Evolutionary conservation across 306 rosid species (phyloP).

Genomic region (Lablab purpureus): DNA sequence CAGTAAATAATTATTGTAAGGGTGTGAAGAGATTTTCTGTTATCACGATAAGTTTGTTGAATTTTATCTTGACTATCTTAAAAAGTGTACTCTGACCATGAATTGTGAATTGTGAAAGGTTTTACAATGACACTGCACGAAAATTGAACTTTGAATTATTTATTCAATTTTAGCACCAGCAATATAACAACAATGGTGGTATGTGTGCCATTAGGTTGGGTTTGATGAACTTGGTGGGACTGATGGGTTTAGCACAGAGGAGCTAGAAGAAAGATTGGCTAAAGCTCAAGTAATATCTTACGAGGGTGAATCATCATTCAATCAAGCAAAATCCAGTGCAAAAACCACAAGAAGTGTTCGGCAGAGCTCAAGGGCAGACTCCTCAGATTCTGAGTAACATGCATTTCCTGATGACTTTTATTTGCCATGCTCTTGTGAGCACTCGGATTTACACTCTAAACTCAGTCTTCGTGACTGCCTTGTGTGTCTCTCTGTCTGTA

Average conservation of each 20-base stretch:
- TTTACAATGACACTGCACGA: not conserved
- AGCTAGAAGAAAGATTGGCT: conserved; percentile 86
- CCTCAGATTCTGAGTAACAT: conserved; percentile 82
- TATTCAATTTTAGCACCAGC: conserved; percentile 5
- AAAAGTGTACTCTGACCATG: not conserved
- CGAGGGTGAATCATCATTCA: conserved; percentile 84
- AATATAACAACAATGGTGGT: conserved; percentile 28
- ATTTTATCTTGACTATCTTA: not conserved
- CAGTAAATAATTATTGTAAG: too few species aligned
- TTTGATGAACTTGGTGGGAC: conserved; percentile 97
- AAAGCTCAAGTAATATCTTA: conserved; percentile 79
- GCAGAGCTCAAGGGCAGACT: conserved; percentile 70
- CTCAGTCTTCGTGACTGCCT: conserved; percentile 3
- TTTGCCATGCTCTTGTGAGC: conserved; percentile 23
- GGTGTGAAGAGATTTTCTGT: too few species aligned
- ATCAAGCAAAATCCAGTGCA: conserved; percentile 59
- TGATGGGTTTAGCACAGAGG: conserved; percentile 92
- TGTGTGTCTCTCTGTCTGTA: conserved; percentile 8
- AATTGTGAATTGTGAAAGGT: not conserved
- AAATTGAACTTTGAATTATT: not conserved
- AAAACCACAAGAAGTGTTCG: conserved; percentile 71
- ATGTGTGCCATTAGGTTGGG: conserved; percentile 71
- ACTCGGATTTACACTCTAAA: conserved; percentile 14
- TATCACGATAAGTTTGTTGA: not conserved
- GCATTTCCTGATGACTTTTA: conserved; percentile 37